Base-by-base conservation (phyloP, 2,329 filamentous ascomycete genomes). In the Arthroderma sp. region DNA sequence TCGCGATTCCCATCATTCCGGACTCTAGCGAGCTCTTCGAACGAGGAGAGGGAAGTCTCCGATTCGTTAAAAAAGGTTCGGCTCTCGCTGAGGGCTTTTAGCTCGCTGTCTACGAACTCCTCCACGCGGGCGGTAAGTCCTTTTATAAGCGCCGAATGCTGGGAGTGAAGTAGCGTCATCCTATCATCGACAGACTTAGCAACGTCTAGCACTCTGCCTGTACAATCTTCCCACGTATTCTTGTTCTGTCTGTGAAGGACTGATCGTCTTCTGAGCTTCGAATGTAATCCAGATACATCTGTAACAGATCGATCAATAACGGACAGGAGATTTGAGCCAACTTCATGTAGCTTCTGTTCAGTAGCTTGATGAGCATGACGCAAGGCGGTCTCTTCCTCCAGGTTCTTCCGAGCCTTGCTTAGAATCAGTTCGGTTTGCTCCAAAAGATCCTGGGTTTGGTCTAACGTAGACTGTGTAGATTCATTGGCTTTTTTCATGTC, bases 401-500 rank as follows among this genome's bases (percentile, higher is more conserved):
- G 79, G 19, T 79, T 83, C 63, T 85, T 82, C 53, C 84, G 83
- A 0, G 91, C 95, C 54, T 87, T 83, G 13, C 81, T 79, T 7
- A 98, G 77, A 15, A 95, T 86, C 35, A 87, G 80, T 64, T 97
- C 91, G 0, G 91, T 96, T 71, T 95, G 88, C 59, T 91, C 87
- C 11, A 97, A 78, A 2, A 95, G 77, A 56, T 82, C 83, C 65
- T 89, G 86, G 0, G 91, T 94, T 37, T 88, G 83, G 56, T 91
- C 87, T 2, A 98, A 79, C 56, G 81, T 78, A 3, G 79, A 67
- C 58, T 80, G 85, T 0, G 86, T 90, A 17, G 81, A 78, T 63
- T 98, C 91, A 60, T 94, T 87, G 60, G 96, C 90, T 67, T 91
- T 90, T 72, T 93, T 95, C 64, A 97, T 73, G 0, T 81, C 84